phyloP scores from a whole-genome alignment of 169 alveolate species.

The Eimeria zaria region DNA sequence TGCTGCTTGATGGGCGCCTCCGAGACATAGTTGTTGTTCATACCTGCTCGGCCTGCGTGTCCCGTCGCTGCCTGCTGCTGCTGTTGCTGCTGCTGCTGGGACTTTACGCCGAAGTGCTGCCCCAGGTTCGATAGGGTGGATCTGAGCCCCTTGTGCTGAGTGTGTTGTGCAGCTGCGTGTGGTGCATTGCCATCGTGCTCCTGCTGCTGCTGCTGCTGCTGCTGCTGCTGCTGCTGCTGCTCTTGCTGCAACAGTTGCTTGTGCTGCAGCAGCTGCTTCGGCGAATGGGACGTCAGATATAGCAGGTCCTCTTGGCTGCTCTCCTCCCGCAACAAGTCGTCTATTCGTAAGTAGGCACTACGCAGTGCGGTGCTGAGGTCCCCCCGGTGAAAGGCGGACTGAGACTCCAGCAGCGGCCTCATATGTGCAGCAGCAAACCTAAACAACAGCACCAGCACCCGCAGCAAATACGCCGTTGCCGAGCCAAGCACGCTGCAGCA shows the following conservation, averaged over 20 bases:
- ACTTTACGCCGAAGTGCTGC: constrained; percentile 40
- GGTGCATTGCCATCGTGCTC: neutral
- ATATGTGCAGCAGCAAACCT: constrained; percentile 78
- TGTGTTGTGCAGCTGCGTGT: neutral
- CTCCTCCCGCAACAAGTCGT: constrained; percentile 71
- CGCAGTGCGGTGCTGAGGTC: constrained; percentile 76
- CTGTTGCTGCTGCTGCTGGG: constrained; percentile 73
- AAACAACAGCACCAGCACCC: constrained; percentile 5
- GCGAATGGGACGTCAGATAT: constrained; percentile 26
- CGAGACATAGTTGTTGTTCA: neutral
- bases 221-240: constrained; percentile 9
- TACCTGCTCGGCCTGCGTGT: neutral
- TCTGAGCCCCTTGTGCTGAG: constrained; percentile 48
- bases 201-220: constrained; percentile 12
- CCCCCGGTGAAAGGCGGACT: constrained; percentile 69
- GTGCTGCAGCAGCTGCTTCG: constrained; percentile 47
- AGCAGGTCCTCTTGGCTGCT: constrained; percentile 64
- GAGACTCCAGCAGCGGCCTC: constrained; percentile 46
- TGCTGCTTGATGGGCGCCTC: constrained; percentile 18
- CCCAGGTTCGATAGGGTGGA: constrained; percentile 44
- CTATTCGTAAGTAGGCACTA: constrained; percentile 65
- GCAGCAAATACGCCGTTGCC: neutral
- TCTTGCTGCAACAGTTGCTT: constrained; percentile 22
- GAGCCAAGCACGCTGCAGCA: neutral
- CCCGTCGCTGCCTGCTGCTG: constrained; percentile 34